These are phyloP conservation scores for Chlorociboria aeruginascens DNA, from an alignment of 495 filamentous ascomycete genomes.

Conservation along the genomic window DNA sequence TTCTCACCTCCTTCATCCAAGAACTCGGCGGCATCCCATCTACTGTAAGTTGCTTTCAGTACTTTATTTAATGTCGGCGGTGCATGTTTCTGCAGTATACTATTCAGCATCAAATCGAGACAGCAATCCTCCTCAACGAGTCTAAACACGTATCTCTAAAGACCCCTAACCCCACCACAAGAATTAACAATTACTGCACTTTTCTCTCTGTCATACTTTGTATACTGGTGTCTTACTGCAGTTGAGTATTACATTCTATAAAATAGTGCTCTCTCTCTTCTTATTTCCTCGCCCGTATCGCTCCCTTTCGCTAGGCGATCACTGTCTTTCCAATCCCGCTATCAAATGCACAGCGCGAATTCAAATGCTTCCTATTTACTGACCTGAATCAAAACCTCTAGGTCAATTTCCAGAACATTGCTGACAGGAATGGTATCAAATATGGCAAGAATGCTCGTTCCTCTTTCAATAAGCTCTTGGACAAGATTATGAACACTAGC, in stretches of 20 bases:
- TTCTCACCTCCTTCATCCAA: not conserved
- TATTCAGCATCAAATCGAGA: no score
- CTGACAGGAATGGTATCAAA: conserved; percentile 5
- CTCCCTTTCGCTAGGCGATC: not conserved
- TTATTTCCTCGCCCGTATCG: not conserved
- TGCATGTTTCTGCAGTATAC: no score
- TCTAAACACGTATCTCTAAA: no score
- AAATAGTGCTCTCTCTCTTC: no score
- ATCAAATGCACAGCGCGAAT: not conserved
- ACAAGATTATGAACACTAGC: conserved; percentile 2
- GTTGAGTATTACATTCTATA: no score
- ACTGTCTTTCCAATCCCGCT: not conserved
- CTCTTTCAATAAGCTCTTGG: conserved; percentile 12
- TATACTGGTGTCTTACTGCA: no score
- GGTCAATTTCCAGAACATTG: conserved; percentile 17
- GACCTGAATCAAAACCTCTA: not conserved
- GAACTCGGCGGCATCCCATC: not conserved
- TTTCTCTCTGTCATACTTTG: no score
- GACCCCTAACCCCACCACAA: no score
- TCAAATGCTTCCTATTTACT: not conserved
- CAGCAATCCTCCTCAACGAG: no score
- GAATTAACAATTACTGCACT: no score
- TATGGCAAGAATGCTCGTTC: conserved; percentile 10
- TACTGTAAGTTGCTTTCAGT: no score
- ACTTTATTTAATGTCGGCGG: no score